Conservation (phyloP, 345 rosid genomes). For the Draba incana region DNA sequence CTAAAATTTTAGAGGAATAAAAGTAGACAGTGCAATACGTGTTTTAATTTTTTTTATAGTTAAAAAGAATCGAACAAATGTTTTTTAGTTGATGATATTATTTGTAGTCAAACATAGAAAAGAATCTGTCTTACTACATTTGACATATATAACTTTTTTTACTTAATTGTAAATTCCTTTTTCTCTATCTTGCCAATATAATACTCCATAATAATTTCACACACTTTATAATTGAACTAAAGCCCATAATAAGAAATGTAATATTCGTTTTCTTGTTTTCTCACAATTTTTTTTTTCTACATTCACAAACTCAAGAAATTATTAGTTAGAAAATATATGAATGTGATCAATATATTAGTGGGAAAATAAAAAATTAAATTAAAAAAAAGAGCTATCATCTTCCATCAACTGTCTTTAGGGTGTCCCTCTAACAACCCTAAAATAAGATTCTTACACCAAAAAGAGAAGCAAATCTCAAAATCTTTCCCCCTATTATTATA, state of each 20-base stretch:
- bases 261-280: too few relatives aligned
- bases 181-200: too few relatives aligned
- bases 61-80: too few relatives aligned
- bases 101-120: background rate
- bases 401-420: slow-evolving; percentile 51
- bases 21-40: background rate
- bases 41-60: too few relatives aligned
- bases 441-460: slow-evolving; percentile 35
- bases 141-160: background rate
- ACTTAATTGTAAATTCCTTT: background rate
- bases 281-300: too few relatives aligned
- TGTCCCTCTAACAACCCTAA: slow-evolving; percentile 33
- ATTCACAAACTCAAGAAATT: background rate
- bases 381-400: slow-evolving; percentile 39
- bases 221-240: background rate
- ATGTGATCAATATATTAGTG: background rate
- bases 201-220: background rate
- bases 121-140: background rate
- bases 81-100: background rate
- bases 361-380: background rate
- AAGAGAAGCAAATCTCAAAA: slow-evolving; percentile 40
- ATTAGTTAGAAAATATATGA: background rate
- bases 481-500: slow-evolving; percentile 42
- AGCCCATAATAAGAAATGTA: background rate
- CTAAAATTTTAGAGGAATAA: background rate